phyloP scores from a whole-genome alignment of 169 alveolate genomes.

The Plasmodium cynomolgi region DNA sequence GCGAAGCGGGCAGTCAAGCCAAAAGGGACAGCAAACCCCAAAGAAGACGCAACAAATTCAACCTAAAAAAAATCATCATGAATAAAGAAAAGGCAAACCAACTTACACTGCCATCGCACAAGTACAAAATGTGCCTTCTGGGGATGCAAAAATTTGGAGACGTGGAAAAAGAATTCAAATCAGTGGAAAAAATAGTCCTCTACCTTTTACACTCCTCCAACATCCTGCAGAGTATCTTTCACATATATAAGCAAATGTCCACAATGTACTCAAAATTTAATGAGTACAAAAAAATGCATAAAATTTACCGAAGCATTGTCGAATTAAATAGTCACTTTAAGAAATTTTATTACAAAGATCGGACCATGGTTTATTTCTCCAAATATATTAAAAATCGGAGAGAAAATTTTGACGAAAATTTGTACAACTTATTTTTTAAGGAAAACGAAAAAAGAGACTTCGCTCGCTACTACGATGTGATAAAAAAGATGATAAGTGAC shows the following conservation, averaged over 20 bases:
- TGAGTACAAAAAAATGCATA: conserved; percentile 36
- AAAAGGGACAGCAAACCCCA: neutral
- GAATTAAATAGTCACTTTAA: conserved; percentile 14
- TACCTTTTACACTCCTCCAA: conserved; percentile 15
- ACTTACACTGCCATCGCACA: neutral
- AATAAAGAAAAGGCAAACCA: conserved; percentile 3
- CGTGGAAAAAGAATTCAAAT: conserved; percentile 35
- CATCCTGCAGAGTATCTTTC: conserved; percentile 18
- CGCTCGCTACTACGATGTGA: conserved; percentile 5
- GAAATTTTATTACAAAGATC: conserved; percentile 36
- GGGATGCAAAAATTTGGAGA: conserved; percentile 32
- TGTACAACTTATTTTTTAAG: conserved; percentile 60
- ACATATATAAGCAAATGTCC: conserved; percentile 39
- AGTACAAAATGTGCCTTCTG: conserved; percentile 10
- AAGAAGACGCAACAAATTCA: neutral
- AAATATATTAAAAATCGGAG: conserved; percentile 54
- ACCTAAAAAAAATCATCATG: conserved; percentile 8
- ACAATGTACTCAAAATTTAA: conserved; percentile 5
- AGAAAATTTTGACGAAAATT: conserved; percentile 64
- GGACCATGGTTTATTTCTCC: conserved; percentile 32
- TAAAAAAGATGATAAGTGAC: conserved; percentile 41
- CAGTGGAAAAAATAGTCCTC: conserved; percentile 4
- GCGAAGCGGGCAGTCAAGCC: neutral
- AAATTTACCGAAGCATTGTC: conserved; percentile 23
- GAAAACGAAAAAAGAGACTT: conserved; percentile 46